Evolutionary conservation across 202 grass and related monocot species (phyloP).

Genomic region (Elaeis oleifera): DNA sequence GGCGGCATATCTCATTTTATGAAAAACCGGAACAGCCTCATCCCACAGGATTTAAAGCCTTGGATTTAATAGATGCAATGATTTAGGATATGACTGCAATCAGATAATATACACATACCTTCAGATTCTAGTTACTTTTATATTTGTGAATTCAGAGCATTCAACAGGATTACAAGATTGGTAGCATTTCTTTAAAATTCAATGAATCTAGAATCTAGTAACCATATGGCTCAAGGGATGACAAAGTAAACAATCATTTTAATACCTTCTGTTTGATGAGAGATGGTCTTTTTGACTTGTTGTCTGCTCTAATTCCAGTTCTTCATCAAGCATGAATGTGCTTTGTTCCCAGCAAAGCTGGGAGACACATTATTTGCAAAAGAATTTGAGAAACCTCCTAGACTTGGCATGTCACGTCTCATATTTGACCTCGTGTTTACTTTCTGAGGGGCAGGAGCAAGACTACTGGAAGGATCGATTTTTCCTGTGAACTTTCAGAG

Average conservation of each 20-base stretch:
- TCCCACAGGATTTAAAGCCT: too few species aligned
- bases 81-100: too few species aligned
- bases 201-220: too few species aligned
- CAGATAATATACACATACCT: too few species aligned
- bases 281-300: conserved; percentile 34
- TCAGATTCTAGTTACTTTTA: too few species aligned
- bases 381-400: conserved; percentile 32
- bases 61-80: too few species aligned
- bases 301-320: conserved; percentile 71
- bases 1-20: too few species aligned
- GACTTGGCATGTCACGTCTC: conserved; percentile 30
- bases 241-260: not conserved
- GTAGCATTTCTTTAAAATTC: too few species aligned
- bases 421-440: conserved; percentile 23
- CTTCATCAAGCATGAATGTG: conserved; percentile 98
- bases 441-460: conserved; percentile 40
- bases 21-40: too few species aligned
- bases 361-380: conserved; percentile 23
- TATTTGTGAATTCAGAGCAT: too few species aligned
- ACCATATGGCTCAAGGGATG: too few species aligned
- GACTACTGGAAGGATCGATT: conserved; percentile 23
- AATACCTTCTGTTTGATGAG: conserved; percentile 60
- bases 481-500: conserved; percentile 25
- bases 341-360: conserved; percentile 64
- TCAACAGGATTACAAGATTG: too few species aligned